Evolutionary conservation across 2,329 filamentous ascomycete species (phyloP).

Genomic region (Bipolaris cookei): DNA sequence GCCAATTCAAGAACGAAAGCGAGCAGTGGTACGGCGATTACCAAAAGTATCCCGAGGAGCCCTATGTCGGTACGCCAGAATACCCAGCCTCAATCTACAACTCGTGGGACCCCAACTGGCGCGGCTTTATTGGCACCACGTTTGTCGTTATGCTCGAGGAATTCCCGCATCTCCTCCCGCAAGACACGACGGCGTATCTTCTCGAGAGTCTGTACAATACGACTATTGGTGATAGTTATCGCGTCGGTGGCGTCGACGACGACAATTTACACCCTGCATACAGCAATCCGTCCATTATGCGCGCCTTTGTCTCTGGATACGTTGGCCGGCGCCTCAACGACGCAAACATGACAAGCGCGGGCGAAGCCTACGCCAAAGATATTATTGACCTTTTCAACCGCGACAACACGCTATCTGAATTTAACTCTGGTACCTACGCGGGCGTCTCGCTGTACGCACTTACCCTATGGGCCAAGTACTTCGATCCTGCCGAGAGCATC

Average conservation of each 20-base stretch:
- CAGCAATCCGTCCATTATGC: constrained; percentile 67
- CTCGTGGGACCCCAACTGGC: constrained; percentile 69
- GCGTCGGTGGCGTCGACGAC: constrained; percentile 64
- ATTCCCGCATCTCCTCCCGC: constrained; percentile 57
- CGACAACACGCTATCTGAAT: constrained; percentile 65
- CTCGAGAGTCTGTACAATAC: constrained; percentile 61
- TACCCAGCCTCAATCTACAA: constrained; percentile 62
- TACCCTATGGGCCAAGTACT: constrained; percentile 66
- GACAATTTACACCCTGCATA: constrained; percentile 70
- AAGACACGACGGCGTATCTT: constrained; percentile 53
- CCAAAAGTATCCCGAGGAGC: constrained; percentile 63
- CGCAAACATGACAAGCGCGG: constrained; percentile 64
- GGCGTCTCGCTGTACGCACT: constrained; percentile 67
- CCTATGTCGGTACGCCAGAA: constrained; percentile 58
- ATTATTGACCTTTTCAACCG: constrained; percentile 64
- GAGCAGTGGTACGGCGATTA: constrained; percentile 66
- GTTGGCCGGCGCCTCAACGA: constrained; percentile 61
- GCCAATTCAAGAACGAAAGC: constrained; percentile 59
- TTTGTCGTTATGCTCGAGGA: constrained; percentile 66
- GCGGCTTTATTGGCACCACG: constrained; percentile 66
- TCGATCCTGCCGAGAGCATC: constrained; percentile 57
- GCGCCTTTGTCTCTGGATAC: constrained; percentile 67
- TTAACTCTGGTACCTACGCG: constrained; percentile 68
- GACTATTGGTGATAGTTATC: constrained; percentile 66
- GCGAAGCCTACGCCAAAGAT: constrained; percentile 63